Base-by-base conservation (phyloP, 2,329 filamentous ascomycete genomes). In the Chrysosporium queenslandicum region DNA sequence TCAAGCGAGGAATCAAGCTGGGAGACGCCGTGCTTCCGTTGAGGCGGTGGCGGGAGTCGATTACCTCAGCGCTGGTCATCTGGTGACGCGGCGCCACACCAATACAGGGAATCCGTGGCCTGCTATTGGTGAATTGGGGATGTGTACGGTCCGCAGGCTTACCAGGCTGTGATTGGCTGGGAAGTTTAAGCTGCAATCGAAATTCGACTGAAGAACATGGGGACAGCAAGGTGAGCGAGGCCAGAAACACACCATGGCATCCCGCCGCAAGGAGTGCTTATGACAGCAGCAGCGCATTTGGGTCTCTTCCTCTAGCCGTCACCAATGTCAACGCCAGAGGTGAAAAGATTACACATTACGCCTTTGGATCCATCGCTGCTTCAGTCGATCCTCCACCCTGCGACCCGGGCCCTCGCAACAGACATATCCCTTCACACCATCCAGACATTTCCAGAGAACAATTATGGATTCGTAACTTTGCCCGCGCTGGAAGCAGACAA, bases 371-470 rank as follows among this genome's bases (percentile, higher is more conserved):
- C 84, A 36, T 80, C 84, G 6, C 78, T 97, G 16, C 74, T 92
- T 53, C 77, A 79, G 52, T 75, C 84, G 46, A 79, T 94, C 55
- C 69, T 98, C 45, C 82, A 87, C 20, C 74, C 83, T 0, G 78
- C 83, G 0, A 64, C 87, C 12, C 78, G 81, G 32, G 75, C 81
- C 12, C 73, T 74, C 42, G 87, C 87, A 18, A 81, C 81, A 56
- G 87, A 89, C 64, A 79, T 96, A 49, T 95, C 90, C n/a, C 96
- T 85, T 70, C 91, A 97, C 69, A 75, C 76, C 4, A 72, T 96
- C 59, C 80, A 88, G 64, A 90, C 90, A 0, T 95, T 94, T 58
- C 91, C 91, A 12, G 92, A 98, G 59, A 85, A 81, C 65, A 83
- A 80, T 50, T 98, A 88, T 80, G 92, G 91, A 52, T 98, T 86